A percentile compares a stretch with the other conserved stretches of the same genome.
Evolutionary conservation across 2,329 filamentous ascomycete genomes (phyloP).

Genomic region (Neopestalotiopsis clavispora): DNA sequence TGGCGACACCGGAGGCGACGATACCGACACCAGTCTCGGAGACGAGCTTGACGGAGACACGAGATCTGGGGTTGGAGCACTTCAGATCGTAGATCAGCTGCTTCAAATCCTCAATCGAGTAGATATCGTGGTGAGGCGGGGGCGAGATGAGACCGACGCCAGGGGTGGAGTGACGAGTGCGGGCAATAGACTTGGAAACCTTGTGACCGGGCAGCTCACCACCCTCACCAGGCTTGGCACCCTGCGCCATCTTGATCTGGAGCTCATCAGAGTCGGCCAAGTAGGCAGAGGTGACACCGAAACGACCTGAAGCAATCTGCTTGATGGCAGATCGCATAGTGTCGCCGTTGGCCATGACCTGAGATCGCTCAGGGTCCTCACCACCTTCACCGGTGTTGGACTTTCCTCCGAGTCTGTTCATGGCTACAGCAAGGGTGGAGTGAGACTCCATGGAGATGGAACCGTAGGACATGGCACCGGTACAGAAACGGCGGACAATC

Average conservation of each 20-base stretch:
- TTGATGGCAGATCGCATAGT: conserved; percentile 98
- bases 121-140: conserved; percentile 96
- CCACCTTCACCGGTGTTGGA: conserved; percentile 98
- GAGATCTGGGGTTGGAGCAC: conserved; percentile 89
- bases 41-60: conserved; percentile 96
- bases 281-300: conserved; percentile 94
- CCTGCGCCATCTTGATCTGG: conserved; percentile 99
- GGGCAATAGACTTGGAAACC: conserved; percentile 90
- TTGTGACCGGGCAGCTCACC: conserved; percentile 97
- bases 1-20: conserved; percentile 94
- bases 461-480: conserved; percentile 97
- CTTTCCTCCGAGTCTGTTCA: conserved; percentile 96
- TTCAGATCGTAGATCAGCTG: conserved; percentile 98
- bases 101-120: conserved; percentile 97
- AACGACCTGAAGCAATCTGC: conserved; percentile 93
- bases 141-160: conserved; percentile 96
- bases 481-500: conserved; percentile 94
- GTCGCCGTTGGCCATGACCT: conserved; percentile 87
- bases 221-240: conserved; percentile 96
- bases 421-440: conserved; percentile 91
- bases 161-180: conserved; percentile 93
- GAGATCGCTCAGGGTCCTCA: conserved; percentile 89
- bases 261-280: conserved; percentile 94
- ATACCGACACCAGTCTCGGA: conserved; percentile 98
- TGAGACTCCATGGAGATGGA: conserved; percentile 99